Evolutionary conservation across 805 yeast species (phyloP).

Genomic region (Tetrapisispora namnaoensis): DNA sequence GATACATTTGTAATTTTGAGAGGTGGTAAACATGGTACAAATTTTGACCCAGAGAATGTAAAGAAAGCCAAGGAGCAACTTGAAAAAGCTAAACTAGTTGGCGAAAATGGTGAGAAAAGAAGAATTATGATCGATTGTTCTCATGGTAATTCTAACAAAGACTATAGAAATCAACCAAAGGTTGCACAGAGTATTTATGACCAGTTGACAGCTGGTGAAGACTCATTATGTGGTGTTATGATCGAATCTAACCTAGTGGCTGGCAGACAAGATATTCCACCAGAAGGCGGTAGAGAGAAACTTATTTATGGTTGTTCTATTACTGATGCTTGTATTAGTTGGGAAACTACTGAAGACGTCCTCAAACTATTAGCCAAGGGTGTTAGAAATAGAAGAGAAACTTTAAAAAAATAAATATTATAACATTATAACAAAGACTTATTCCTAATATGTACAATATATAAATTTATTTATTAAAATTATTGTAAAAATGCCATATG

Average conservation of each 20-base stretch:
- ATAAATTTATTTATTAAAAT: not conserved
- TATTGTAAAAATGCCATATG: not conserved
- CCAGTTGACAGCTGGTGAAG: conserved; percentile 76
- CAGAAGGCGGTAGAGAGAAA: conserved; percentile 44
- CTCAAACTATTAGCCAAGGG: conserved; percentile 72
- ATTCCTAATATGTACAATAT: not conserved
- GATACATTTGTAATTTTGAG: conserved; percentile 89
- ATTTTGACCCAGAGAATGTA: conserved; percentile 77
- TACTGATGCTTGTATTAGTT: conserved; percentile 92
- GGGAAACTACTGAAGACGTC: conserved; percentile 81
- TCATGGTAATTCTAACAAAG: conserved; percentile 93
- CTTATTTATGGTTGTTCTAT: conserved; percentile 90
- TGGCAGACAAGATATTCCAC: conserved; percentile 81
- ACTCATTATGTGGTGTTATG: conserved; percentile 82
- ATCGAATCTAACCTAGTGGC: conserved; percentile 86
- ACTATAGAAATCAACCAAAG: conserved; percentile 89
- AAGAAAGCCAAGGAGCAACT: conserved; percentile 62
- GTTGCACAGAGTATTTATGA: conserved; percentile 76
- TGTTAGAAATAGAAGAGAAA: conserved; percentile 67
- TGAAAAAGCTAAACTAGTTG: conserved; percentile 36
- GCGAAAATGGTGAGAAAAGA: conserved; percentile 36
- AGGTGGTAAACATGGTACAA: conserved; percentile 93
- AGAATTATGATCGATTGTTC: conserved; percentile 96
- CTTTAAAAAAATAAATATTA: conserved; percentile 19
- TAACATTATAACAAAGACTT: not conserved